phyloP scores from a whole-genome alignment of 2,329 filamentous ascomycete genomes.

The Xylariaceae sp. region DNA sequence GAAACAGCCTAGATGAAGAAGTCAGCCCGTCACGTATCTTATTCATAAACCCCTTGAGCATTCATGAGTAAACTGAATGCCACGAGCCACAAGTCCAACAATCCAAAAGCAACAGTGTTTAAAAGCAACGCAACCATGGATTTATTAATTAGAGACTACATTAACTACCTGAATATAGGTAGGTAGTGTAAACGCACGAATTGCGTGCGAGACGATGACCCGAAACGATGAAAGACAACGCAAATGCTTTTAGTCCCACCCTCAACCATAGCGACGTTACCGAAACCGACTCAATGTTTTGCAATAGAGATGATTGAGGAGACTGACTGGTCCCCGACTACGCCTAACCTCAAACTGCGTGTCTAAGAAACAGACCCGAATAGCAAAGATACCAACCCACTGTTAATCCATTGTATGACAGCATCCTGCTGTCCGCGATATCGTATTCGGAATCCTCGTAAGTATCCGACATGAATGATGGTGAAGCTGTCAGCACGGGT shows the following conservation, averaged over 20 bases:
- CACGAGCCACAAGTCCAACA: too few species aligned
- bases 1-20: too few species aligned
- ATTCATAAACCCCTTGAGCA: too few species aligned
- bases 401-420: background rate
- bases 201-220: too few species aligned
- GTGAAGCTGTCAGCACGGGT: background rate
- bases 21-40: too few species aligned
- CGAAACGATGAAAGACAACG: background rate
- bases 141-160: too few species aligned
- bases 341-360: background rate
- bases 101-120: too few species aligned
- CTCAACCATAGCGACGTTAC: background rate
- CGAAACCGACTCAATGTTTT: background rate
- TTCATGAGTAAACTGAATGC: too few species aligned
- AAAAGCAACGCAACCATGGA: too few species aligned
- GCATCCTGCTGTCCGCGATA: background rate
- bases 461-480: background rate
- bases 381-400: background rate
- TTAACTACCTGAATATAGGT: too few species aligned
- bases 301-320: background rate
- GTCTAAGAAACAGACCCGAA: background rate
- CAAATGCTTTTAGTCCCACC: background rate
- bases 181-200: too few species aligned
- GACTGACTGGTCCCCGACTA: background rate
- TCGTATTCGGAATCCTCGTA: background rate